A percentile compares a stretch with the other conserved stretches of the same genome.
Evolutionary conservation across 2,329 filamentous ascomycete genomes (phyloP).

Genomic region (Epichloe uncinata): DNA sequence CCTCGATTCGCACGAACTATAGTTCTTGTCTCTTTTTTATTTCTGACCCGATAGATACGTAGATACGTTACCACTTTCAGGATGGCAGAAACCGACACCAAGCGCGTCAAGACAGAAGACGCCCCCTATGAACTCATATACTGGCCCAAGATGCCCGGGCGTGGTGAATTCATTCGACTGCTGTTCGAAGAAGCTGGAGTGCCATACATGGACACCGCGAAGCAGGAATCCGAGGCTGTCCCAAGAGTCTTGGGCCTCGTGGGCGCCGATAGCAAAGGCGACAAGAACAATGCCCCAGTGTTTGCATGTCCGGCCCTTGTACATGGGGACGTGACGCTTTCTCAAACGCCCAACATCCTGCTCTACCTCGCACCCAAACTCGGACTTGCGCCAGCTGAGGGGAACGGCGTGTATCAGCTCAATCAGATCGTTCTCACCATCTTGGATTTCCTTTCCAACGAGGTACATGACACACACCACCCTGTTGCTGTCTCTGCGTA

Average conservation of each 20-base stretch:
- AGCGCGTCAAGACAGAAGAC: conserved; percentile 26
- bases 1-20: too few species aligned
- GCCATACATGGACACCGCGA: conserved; percentile 45
- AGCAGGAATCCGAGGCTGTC: conserved; percentile 32
- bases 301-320: conserved; percentile 55
- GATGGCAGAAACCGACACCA: conserved; percentile 14
- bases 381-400: conserved; percentile 34
- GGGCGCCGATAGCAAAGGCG: conserved; percentile 29
- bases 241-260: conserved; percentile 35
- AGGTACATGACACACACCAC: conserved; percentile 65
- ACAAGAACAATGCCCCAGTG: conserved; percentile 47
- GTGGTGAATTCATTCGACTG: conserved; percentile 62
- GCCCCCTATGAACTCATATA: conserved; percentile 53
- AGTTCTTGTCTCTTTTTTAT: too few species aligned
- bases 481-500: conserved; percentile 45
- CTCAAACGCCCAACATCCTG: conserved; percentile 61
- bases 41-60: too few species aligned
- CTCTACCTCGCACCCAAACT: conserved; percentile 52
- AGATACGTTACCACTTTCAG: neutral
- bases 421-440: conserved; percentile 55
- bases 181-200: conserved; percentile 55
- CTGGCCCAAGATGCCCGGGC: conserved; percentile 58
- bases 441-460: conserved; percentile 55
- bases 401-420: conserved; percentile 38
- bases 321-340: conserved; percentile 47